Percentiles rank a stretch among this genome's conserved stretches.
Evolutionary conservation across 768 basidiomycete species (phyloP).

Genomic region (Lactarius deliciosus): DNA sequence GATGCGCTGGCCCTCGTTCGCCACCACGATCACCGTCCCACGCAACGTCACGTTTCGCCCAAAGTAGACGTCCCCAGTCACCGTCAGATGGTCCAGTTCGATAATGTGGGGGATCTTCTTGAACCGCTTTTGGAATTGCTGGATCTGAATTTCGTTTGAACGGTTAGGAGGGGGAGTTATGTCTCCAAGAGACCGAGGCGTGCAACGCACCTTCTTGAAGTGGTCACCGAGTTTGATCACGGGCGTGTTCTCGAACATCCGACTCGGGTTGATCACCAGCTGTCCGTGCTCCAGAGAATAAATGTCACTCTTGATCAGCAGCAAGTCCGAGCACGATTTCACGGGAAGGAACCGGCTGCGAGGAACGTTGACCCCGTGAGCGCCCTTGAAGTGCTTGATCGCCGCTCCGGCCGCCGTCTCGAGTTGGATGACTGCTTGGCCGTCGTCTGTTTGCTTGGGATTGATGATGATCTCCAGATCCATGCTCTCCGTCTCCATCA

Average conservation of each 20-base stretch:
- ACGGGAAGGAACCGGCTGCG: constrained; percentile 70
- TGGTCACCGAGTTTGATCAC: constrained; percentile 77
- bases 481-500: constrained; percentile 66
- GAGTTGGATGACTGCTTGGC: constrained; percentile 71
- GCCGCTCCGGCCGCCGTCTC: constrained; percentile 77
- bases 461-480: constrained; percentile 83
- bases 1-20: constrained; percentile 58
- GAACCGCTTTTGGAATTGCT: constrained; percentile 72
- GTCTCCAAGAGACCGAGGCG: neutral
- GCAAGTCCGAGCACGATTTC: constrained; percentile 60
- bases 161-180: neutral
- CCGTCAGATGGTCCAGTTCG: constrained; percentile 74
- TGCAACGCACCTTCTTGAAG: constrained; percentile 63
- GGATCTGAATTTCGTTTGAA: constrained; percentile 38
- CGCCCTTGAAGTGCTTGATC: constrained; percentile 68
- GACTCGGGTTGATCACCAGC: constrained; percentile 56
- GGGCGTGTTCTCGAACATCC: constrained; percentile 63
- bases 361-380: constrained; percentile 72
- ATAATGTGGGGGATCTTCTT: constrained; percentile 70
- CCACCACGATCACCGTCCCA: constrained; percentile 64
- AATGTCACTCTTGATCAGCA: constrained; percentile 67
- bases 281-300: constrained; percentile 70
- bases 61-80: constrained; percentile 66
- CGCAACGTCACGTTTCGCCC: constrained; percentile 63
- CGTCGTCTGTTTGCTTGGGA: constrained; percentile 65